These are phyloP conservation scores for Ganoderma leucocontextum DNA, from an alignment of 1,284 basidiomycete genomes.

Conservation along the genomic window DNA sequence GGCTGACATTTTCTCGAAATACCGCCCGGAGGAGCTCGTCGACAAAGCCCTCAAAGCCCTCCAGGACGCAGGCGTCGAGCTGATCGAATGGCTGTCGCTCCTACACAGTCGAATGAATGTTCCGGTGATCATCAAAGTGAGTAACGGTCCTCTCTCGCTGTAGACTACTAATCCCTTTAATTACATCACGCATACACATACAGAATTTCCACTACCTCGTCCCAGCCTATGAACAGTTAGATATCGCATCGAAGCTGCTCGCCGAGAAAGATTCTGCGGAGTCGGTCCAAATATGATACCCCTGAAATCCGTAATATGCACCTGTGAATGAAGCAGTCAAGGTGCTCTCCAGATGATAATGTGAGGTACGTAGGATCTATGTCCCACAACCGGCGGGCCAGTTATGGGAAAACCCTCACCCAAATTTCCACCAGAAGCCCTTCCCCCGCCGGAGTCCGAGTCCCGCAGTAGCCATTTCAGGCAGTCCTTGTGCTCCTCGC, in stretches of 20 bases:
- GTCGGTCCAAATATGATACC: no score
- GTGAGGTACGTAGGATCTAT: no score
- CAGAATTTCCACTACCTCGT: slow-evolving; percentile 42
- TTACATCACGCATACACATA: neutral
- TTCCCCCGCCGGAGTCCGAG: no score
- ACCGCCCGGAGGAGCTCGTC: slow-evolving; percentile 35
- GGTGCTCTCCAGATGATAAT: no score
- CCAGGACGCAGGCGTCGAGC: slow-evolving; percentile 35
- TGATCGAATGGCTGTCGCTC: slow-evolving; percentile 41
- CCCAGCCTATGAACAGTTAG: slow-evolving; percentile 38
- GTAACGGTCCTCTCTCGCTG: slow-evolving; percentile 13
- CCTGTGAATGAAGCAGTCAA: no score
- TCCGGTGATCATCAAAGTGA: slow-evolving; percentile 40
- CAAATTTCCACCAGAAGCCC: no score
- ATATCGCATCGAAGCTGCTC: slow-evolving; percentile 37
- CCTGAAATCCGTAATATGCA: no score
- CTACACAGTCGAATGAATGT: slow-evolving; percentile 43
- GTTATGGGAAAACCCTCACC: no score
- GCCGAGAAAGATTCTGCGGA: slow-evolving; percentile 12
- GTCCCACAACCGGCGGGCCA: no score
- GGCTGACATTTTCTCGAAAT: slow-evolving; percentile 8
- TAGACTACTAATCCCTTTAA: neutral
- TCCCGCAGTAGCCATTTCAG: no score
- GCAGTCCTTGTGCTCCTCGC: no score
- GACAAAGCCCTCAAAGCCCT: slow-evolving; percentile 40